Percentiles rank a stretch among this genome's conserved stretches.
These are phyloP conservation scores for Cytospora schulzeri DNA, from an alignment of 2,329 filamentous ascomycete genomes.

Conservation along the genomic window DNA sequence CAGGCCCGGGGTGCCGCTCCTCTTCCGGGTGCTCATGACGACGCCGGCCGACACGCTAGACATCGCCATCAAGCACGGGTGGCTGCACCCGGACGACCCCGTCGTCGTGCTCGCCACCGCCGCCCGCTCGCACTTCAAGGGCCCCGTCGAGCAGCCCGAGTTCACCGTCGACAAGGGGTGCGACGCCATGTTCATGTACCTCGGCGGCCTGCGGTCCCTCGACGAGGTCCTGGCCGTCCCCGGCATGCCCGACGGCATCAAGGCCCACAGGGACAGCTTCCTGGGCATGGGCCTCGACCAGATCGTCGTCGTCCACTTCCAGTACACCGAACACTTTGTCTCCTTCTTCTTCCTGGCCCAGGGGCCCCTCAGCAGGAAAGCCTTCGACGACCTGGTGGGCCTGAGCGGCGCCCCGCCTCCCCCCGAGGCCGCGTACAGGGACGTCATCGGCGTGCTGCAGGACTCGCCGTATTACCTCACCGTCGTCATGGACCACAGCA, in stretches of 20 bases:
- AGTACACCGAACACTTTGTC: slow-evolving; percentile 11
- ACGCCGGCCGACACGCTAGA: slow-evolving; percentile 24
- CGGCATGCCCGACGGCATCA: slow-evolving; percentile 21
- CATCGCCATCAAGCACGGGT: slow-evolving; percentile 17
- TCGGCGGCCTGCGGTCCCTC: slow-evolving; percentile 9
- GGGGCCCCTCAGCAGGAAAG: slow-evolving; percentile 21
- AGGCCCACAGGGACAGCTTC: slow-evolving; percentile 17
- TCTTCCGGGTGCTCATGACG: slow-evolving; percentile 22
- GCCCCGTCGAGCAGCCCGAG: slow-evolving; percentile 25
- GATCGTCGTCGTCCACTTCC: slow-evolving; percentile 19
- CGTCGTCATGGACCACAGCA: slow-evolving; percentile 21
- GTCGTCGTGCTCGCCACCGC: slow-evolving; percentile 13
- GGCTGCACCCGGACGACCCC: slow-evolving; percentile 19
- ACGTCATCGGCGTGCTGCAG: slow-evolving; percentile 24
- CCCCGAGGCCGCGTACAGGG: slow-evolving; percentile 11
- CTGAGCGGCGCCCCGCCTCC: slow-evolving; percentile 23
- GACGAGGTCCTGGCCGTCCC: slow-evolving; percentile 18
- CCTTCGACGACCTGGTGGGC: slow-evolving; percentile 15
- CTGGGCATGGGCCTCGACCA: slow-evolving; percentile 8
- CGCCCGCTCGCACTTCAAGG: slow-evolving; percentile 2
- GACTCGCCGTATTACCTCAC: slow-evolving; percentile 23
- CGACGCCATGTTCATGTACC: slow-evolving; percentile 21
- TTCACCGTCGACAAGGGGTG: slow-evolving; percentile 21
- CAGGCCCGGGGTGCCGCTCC: slow-evolving; percentile 2
- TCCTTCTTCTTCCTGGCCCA: slow-evolving; percentile 23